Evolutionary conservation across 169 alveolate species (phyloP).

Genomic region (Fabrea salina): DNA sequence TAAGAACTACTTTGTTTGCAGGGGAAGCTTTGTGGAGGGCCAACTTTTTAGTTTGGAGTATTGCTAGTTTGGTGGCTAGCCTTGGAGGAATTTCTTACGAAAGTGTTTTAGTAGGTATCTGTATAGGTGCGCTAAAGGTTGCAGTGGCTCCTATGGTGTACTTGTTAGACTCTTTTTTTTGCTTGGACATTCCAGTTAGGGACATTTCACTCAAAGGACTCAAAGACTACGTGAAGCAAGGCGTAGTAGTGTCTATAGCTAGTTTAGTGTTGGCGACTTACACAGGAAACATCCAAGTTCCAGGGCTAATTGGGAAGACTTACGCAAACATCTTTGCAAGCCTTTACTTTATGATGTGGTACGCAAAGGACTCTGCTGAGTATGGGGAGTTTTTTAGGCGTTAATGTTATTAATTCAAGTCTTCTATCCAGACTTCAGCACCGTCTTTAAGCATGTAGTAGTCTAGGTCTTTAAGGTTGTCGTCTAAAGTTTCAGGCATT

Average conservation of each 20-base stretch:
- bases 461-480: not conserved
- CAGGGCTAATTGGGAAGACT: not conserved
- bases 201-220: not conserved
- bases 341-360: not conserved
- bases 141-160: not conserved
- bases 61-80: not conserved
- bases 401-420: not conserved
- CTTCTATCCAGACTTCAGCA: conserved; percentile 38
- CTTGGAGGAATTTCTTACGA: not conserved
- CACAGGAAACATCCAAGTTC: not conserved
- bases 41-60: not conserved
- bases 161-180: not conserved
- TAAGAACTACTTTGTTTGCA: not conserved
- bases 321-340: not conserved
- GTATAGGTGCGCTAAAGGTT: not conserved
- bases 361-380: not conserved
- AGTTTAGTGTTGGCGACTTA: not conserved
- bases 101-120: not conserved
- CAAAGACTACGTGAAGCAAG: not conserved
- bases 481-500: conserved; percentile 24
- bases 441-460: conserved; percentile 7
- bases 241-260: not conserved
- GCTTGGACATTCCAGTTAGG: not conserved
- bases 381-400: not conserved
- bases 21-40: not conserved